phyloP scores from a whole-genome alignment of 352 stramenopile species.

The Elongisporangium prolatum region DNA sequence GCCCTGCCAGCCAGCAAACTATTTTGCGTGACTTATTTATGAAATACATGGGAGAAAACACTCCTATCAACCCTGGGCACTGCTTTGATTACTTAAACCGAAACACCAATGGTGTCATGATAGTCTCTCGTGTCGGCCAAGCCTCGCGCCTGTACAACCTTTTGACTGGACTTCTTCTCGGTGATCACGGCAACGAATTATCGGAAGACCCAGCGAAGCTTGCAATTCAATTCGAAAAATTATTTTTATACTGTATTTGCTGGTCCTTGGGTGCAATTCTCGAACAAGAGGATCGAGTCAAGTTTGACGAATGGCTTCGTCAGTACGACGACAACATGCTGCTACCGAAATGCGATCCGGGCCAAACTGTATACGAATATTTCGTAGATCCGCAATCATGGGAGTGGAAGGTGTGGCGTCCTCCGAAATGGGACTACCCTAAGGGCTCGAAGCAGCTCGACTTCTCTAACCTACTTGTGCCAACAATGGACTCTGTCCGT shows the following conservation, averaged over 20 bases:
- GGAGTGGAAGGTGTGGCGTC: constrained; percentile 95
- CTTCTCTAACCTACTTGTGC: constrained; percentile 97
- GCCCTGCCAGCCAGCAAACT: constrained; percentile 77
- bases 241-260: constrained; percentile 96
- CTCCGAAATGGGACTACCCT: constrained; percentile 95
- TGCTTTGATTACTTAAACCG: constrained; percentile 96
- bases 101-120: constrained; percentile 93
- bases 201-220: constrained; percentile 67
- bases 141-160: constrained; percentile 80
- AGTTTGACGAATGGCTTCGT: constrained; percentile 95
- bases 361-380: constrained; percentile 93
- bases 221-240: constrained; percentile 89
- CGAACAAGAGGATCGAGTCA: constrained; percentile 93
- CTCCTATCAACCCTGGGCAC: constrained; percentile 90
- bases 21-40: constrained; percentile 91
- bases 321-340: constrained; percentile 89
- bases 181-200: constrained; percentile 63
- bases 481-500: constrained; percentile 97
- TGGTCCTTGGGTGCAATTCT: constrained; percentile 96
- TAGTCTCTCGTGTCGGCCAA: constrained; percentile 89
- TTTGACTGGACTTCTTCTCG: constrained; percentile 89
- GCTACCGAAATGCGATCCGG: constrained; percentile 88
- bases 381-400: constrained; percentile 90
- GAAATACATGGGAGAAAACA: constrained; percentile 97
- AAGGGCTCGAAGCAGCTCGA: constrained; percentile 91